Evolutionary conservation across 2,329 filamentous ascomycete species (phyloP), one percentile per base, ranked within the genome.

Genomic region (Talaromyces sp.): DNA sequence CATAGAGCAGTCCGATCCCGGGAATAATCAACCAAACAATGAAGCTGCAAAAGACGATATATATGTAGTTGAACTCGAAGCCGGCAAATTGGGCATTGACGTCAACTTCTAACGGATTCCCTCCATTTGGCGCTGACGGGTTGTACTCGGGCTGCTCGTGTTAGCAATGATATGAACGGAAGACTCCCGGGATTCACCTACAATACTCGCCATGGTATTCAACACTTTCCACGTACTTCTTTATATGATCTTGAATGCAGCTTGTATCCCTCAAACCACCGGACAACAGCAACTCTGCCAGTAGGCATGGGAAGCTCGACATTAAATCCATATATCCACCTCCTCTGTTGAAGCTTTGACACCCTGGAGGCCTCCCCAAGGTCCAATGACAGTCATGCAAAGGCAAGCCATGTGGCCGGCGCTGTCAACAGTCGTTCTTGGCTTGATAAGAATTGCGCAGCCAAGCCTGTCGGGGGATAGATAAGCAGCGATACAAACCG

Each of bases 21-120:
- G 87, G 87, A 61, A 88, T 86, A 69, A 89, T 89, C 57, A 88
- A 73, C 82, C 84, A 89, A 59, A 88, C 86, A 59, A 89, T 79
- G 71, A 83, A 86, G 14, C 76, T 79, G 70, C 85, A 87, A 66
- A 86, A 78, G 7, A 72, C 64, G 60, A 85, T 78, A 68, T 87
- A 89, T 44, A 81, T 80, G 71, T 87, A 87, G 68, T 88, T 81
- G 73, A 79, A 87, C 69, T 88, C 85, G 61, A 81, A 75, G 7
- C 85, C 85, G 28, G 72, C 73, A 70, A 85, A 88, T 67, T 85
- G 84, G 10, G 79, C 73, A 67, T 88, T 85, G 65, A 85, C 81
- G 69, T 87, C 80, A 12, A 83, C 77, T 36, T 77, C 68, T 9
- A 81, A 69, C 2, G 83, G 79, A 66, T 87, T 77, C 60, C 85